Conservation (phyloP, 352 stramenopile species). For the Phytophthora capsici region DNA sequence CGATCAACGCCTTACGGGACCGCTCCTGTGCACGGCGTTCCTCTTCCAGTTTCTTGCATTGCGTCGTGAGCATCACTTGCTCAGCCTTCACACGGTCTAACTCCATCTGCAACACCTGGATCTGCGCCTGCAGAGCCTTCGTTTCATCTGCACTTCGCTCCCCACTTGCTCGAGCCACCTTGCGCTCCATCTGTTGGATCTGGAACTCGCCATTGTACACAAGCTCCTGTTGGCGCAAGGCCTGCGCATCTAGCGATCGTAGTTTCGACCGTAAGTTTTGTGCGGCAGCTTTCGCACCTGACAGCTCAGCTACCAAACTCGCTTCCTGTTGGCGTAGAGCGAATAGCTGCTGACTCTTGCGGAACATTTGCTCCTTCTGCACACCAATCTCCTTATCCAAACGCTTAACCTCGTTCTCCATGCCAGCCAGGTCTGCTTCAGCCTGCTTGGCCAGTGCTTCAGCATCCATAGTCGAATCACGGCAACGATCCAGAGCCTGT, state of each 20-base stretch:
- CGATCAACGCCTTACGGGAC: conserved; percentile 75
- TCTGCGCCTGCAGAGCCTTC: conserved; percentile 90
- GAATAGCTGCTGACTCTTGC: conserved; percentile 90
- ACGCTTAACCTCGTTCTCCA: conserved; percentile 65
- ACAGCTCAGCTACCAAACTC: conserved; percentile 92
- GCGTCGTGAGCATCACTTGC: conserved; percentile 87
- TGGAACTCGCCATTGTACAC: conserved; percentile 97
- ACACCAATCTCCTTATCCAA: conserved; percentile 81
- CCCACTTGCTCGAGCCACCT: conserved; percentile 92
- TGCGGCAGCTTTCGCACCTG: conserved; percentile 83
- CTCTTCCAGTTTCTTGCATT: conserved; percentile 94
- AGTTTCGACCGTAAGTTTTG: conserved; percentile 93
- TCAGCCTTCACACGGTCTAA: conserved; percentile 89
- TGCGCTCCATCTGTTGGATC: conserved; percentile 97
- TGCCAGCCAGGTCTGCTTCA: conserved; percentile 72
- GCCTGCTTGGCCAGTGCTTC: conserved; percentile 88
- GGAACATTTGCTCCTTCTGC: conserved; percentile 95
- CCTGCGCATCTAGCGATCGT: conserved; percentile 90
- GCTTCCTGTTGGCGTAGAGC: conserved; percentile 88
- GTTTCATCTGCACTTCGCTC: conserved; percentile 96
- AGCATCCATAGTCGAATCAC: conserved; percentile 77
- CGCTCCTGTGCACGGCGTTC: conserved; percentile 86
- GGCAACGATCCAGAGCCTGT: conserved; percentile 73
- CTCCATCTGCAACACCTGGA: conserved; percentile 90
- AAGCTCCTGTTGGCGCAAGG: conserved; percentile 93